Conservation (phyloP, 2,329 filamentous ascomycete genomes). For the Acephala macrosclerotiorum region DNA sequence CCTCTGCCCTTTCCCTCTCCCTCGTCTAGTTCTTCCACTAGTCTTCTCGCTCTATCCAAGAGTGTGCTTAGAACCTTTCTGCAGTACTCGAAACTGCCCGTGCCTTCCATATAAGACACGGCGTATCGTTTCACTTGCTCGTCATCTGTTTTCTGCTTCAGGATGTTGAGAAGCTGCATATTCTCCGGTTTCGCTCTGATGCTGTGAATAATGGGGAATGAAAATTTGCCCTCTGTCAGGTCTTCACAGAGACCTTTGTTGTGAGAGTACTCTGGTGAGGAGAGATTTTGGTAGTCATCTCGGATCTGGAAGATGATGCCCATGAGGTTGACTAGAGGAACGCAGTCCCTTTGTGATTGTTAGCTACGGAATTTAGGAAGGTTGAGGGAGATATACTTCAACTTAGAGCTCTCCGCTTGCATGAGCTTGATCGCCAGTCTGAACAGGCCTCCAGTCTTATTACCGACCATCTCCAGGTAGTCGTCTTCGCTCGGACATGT, state of each 20-base stretch:
- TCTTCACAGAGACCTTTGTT: slow-evolving; percentile 97
- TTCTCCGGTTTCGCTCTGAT: slow-evolving; percentile 80
- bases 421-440: slow-evolving; percentile 86
- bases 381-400: slow-evolving; percentile 45
- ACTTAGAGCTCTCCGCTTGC: slow-evolving; percentile 72
- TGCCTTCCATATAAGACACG: slow-evolving; percentile 87
- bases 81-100: slow-evolving; percentile 89
- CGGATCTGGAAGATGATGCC: slow-evolving; percentile 90
- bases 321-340: slow-evolving; percentile 84
- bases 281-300: slow-evolving; percentile 93
- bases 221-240: slow-evolving; percentile 96
- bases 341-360: slow-evolving; percentile 65
- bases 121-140: slow-evolving; percentile 92
- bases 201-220: slow-evolving; percentile 92
- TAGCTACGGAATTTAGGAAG: slow-evolving; percentile 20
- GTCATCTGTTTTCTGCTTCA: slow-evolving; percentile 88
- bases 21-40: slow-evolving; percentile 71
- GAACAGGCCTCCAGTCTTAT: slow-evolving; percentile 91
- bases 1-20: slow-evolving; percentile 61
- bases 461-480: slow-evolving; percentile 92
- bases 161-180: slow-evolving; percentile 86
- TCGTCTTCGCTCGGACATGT: slow-evolving; percentile 87
- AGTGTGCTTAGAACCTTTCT: slow-evolving; percentile 70
- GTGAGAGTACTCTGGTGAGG: slow-evolving; percentile 74
- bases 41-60: slow-evolving; percentile 60